Evolutionary conservation across 2,329 filamentous ascomycete species (phyloP), one percentile per base, ranked within the genome.

Genomic region (Pseudopithomyces chartarum): DNA sequence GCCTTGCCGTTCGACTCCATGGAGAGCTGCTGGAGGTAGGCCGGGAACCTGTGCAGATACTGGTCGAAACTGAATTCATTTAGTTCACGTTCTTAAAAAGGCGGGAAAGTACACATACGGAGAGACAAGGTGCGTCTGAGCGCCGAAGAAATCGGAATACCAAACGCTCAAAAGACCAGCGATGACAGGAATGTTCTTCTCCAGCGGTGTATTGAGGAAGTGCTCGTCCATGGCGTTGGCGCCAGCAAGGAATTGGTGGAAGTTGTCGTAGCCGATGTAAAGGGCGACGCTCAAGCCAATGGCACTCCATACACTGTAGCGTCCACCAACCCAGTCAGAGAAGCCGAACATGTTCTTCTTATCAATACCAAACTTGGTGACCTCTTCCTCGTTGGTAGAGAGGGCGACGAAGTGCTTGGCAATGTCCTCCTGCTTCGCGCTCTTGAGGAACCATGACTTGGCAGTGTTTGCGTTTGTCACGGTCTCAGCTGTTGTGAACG

Each of bases 1-100:
- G 90, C 91, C 85, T 99, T 99, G 75, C 95, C 95, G 79, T 99
- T 99, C 60, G 94, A 98, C 84, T 99, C 95, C 95, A 99, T 99
- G 59, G 94, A 98, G 58, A 99, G 85, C 81, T 99, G 95, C 82
- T 99, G 95, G 54, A 99, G 90, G 82, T 99, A 99, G 68, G 95
- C 95, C 36, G 95, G 93, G 89, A 99, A 98, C 67, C 95, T 91
- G 86, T 97, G 92, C 65, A 99, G 89, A 82, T 99, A 99, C 81
- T 99, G 95, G 81, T 99, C 95, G 78, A 98, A 99, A 56, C 89
- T 92, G 63, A 29, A 43, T 48, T 0, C 50, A 15, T 54, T 66
- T 36, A 69, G 63, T 26, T 3, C 2, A 10, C 29, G 22, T 29
- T 15, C 11, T 43, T 2, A 22, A 15, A 33, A n/a, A 10, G 2